Percentiles rank a stretch among this genome's conserved stretches.
Conservation (phyloP, 805 yeast genomes). For the Pichia membranifaciens region DNA sequence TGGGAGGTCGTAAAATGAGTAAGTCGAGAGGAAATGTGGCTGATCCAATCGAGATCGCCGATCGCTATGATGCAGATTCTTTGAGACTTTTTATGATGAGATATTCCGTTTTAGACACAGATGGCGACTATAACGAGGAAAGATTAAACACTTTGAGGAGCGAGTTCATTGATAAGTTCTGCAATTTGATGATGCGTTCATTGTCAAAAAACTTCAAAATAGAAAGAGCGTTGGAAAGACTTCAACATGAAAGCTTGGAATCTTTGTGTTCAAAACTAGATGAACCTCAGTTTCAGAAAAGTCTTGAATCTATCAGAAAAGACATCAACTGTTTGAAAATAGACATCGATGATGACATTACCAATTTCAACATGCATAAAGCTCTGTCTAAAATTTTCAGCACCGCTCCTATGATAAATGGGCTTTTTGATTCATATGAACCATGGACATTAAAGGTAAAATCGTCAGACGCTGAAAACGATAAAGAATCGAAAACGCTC, state of each 20-base stretch:
- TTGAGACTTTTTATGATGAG: conserved; percentile 71
- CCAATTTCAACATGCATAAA: conserved; percentile 44
- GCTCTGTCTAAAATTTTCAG: conserved; percentile 58
- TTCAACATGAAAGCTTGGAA: conserved; percentile 24
- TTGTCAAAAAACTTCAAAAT: conserved; percentile 67
- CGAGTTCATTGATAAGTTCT: conserved; percentile 72
- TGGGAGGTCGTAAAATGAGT: conserved; percentile 88
- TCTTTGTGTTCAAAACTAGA: conserved; percentile 16
- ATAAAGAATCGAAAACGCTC: conserved; percentile 9
- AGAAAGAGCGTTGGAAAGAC: conserved; percentile 34
- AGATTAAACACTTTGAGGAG: conserved; percentile 49
- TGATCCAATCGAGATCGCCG: conserved; percentile 68
- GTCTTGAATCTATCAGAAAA: conserved; percentile 24
- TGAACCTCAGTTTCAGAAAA: conserved; percentile 14
- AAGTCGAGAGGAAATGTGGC: conserved; percentile 91
- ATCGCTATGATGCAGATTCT: conserved; percentile 64
- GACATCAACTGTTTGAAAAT: conserved; percentile 33
- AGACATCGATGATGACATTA: conserved; percentile 39
- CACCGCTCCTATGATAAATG: conserved; percentile 54
- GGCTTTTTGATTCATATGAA: conserved; percentile 56
- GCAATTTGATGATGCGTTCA: conserved; percentile 69
- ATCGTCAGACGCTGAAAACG: conserved; percentile 15
- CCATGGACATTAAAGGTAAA: conserved; percentile 62
- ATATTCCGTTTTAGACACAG: conserved; percentile 67
- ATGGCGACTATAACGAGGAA: conserved; percentile 70